Evolutionary conservation across 2,329 filamentous ascomycete genomes (phyloP), one percentile per base, ranked within the genome.

Genomic region (Coleophoma crateriformis): DNA sequence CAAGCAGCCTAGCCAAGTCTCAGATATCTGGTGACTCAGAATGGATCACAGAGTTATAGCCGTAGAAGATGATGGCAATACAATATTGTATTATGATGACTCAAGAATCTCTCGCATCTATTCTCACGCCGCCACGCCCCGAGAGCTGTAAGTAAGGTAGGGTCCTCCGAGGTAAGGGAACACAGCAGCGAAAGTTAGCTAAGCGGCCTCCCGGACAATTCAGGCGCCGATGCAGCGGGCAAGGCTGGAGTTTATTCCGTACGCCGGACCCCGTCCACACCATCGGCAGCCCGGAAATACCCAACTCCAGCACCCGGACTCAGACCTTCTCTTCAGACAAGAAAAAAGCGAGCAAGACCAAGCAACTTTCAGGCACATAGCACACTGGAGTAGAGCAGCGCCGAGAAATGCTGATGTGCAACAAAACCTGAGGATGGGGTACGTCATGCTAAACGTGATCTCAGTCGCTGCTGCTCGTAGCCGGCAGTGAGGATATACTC

Each of bases 371-470:
- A 48, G 35, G 42, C 47, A 41, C 33, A 47, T 39, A 33, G 20
- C 11, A n/a, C 54, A n/a, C 54, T 56, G 49, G 12, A 41, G 27
- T 20, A 32, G 20, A 52, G 54, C 54, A 45, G 40, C 27, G 27
- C 27, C 27, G 27, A 27, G 27, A 39, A 50, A 45, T 38, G 45
- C 45, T 48, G 54, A 53, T 15, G 40, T 56, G 54, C 54, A 54
- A 56, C 54, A 56, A 51, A 54, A 37, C 32, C 42, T 42, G 19
- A 14, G 20, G 7, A 19, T 15, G 11, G 19, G 10, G 8, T 15
- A 15, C n/a, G 6, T 19, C n/a, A 19, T 39, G n/a, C 37, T 11
- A 15, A 39, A 39, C 37, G 27, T 27, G 27, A 27, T 27, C 27
- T 4, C 2, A 27, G 27, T 3, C 3, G 3, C 6, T 10, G 27